Conservation (phyloP, 2,329 filamentous ascomycete genomes). For the Ascochyta lentis region DNA sequence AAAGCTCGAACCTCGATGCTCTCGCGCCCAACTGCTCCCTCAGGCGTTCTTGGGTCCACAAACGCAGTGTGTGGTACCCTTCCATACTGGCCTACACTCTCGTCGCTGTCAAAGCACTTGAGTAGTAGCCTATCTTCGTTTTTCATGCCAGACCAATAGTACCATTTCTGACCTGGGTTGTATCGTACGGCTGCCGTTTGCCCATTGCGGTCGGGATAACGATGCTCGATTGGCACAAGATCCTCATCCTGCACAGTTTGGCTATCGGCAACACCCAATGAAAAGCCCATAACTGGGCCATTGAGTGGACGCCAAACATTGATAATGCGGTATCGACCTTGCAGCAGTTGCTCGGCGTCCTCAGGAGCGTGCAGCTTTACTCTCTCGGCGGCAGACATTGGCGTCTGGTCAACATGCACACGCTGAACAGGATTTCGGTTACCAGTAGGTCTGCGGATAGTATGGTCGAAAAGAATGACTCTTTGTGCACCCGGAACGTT, state of each 20-base stretch:
- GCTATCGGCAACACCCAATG: constrained; percentile 65
- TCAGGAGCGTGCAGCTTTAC: constrained; percentile 71
- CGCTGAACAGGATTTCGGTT: constrained; percentile 71
- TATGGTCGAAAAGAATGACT: constrained; percentile 86
- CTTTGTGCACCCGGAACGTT: constrained; percentile 70
- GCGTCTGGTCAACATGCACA: constrained; percentile 86
- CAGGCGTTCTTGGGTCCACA: constrained; percentile 72
- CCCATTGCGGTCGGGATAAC: constrained; percentile 73
- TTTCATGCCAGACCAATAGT: constrained; percentile 81
- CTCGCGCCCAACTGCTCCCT: constrained; percentile 75
- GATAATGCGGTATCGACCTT: constrained; percentile 78
- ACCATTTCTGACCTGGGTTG: constrained; percentile 71
- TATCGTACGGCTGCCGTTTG: constrained; percentile 75
- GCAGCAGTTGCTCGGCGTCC: constrained; percentile 71
- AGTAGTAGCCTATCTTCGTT: constrained; percentile 75
- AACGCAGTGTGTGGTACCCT: constrained; percentile 65
- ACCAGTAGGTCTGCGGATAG: constrained; percentile 73
- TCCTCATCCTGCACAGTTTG: constrained; percentile 65
- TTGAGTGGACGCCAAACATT: constrained; percentile 81
- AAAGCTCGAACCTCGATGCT: constrained; percentile 89
- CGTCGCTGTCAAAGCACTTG: constrained; percentile 77
- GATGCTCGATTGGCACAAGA: constrained; percentile 74
- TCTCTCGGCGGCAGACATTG: constrained; percentile 68
- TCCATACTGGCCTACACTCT: constrained; percentile 36
- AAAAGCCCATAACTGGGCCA: constrained; percentile 62